Base-by-base conservation (phyloP, 129 eudicot genomes). In the Lactuca sativa region DNA sequence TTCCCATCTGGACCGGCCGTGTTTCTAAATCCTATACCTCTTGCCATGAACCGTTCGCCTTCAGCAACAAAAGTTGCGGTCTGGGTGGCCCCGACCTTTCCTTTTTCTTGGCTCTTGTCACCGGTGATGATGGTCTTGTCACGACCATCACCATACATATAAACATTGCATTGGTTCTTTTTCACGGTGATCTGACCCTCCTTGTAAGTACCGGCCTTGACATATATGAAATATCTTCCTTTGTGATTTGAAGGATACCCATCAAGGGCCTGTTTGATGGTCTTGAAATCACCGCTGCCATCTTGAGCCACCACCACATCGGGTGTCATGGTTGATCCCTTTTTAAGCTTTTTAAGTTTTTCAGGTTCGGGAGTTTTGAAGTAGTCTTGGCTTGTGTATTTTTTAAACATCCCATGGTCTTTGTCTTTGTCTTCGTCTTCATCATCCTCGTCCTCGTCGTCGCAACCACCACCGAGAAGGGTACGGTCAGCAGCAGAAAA, bases 91-190 rank as follows among this genome's bases (percentile, higher is more conserved):
- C 25, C 54, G 12, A 40, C 9, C 48, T 65, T 12, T 13, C 41
- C 41, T 2, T 54, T 2, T 7, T 63, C 72, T 5, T 9, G 47
- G 80, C 60, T 78, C 43, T 64, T 21, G 3, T 64, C 37, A 3
- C 84, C 95, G 1, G 81, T 84, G 3, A 87, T 77, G 37, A 82
- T 69, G 21, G 95, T 82, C 44, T 61, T 80, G 40, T 74, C 84
- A 6, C 65, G 70, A 32, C 90, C 95, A 54, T 87, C 95, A 14
- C 95, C 95, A 11, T 79, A 87, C 69, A 87, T 87, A 66, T 59
- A 82, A 6, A 87, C 57, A 11, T 87, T 82, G 31, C 44, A 13
- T 31, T 76, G 80, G 1, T 71, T 56, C 44, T 82, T 64, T 5
- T 52, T 72, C 7, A 87, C 67, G 0, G 67, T 18, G n/a, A 87